Evolutionary conservation across 345 rosid genomes (phyloP), one percentile per base, ranked within the genome.

Genomic region (Chamaenerion angustifolium): DNA sequence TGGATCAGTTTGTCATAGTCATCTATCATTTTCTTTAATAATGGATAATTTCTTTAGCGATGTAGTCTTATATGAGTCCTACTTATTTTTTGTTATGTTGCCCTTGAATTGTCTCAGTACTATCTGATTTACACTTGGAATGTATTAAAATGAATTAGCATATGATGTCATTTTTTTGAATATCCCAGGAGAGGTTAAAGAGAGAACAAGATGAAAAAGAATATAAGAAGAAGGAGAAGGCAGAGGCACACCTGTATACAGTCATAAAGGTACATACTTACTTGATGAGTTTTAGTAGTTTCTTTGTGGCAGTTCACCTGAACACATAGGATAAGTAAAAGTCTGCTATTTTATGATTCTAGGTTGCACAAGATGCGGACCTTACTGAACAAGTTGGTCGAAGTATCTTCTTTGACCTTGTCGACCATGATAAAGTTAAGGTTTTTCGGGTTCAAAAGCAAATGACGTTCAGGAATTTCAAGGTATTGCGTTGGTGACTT

Each of bases 171-270:
- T 43, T 46, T 12, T 10, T 8, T 51, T 59, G 37, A 18, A 51
- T 67, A 42, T 71, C 57, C 51, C 71, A 87, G 96, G 82, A 68
- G 65, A 92, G 96, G 61, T 68, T 92, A 75, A 84, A 84, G 71
- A 92, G 80, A 68, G 95, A 87, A 56, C 96, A 92, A 66, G 93
- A 87, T 77, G 98, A 92, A 61, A 87, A 92, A 59, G 95, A 87
- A 55, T 80, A 82, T 42, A 87, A 87, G 68, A 78, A 81, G 72
- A 78, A 71, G 70, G 86, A 87, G 64, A 84, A 84, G 71, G 96
- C 96, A 1, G 88, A 92, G 57, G 96, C 92, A 18, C 96, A 92
- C 67, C 72, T 92, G 43, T 82, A 75, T 68, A 92, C 98, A 0
- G 70, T 84, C 41, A 78, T 92, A 54, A 92, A 87, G 93, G 98